Evolutionary conservation across 805 yeast genomes (phyloP).

Genomic region (Lachancea nothofagi): DNA sequence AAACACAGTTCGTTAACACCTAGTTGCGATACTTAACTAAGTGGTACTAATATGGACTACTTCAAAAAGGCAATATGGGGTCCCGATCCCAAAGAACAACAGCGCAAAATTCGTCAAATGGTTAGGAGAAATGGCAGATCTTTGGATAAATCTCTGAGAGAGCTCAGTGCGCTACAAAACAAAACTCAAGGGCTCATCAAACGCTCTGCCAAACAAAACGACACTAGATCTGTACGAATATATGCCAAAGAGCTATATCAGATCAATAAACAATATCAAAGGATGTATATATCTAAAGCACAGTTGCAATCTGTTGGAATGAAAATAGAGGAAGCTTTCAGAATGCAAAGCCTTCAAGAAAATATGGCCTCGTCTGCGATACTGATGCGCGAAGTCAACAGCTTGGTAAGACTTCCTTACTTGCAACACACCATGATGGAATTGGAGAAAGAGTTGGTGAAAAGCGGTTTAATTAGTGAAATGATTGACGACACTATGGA

Average conservation of each 20-base stretch:
- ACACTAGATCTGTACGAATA: conserved; percentile 63
- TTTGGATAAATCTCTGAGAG: conserved; percentile 57
- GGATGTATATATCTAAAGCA: conserved; percentile 76
- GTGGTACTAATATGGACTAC: conserved; percentile 55
- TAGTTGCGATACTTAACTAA: neutral
- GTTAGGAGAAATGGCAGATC: conserved; percentile 82
- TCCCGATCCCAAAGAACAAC: conserved; percentile 90
- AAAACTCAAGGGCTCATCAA: conserved; percentile 76
- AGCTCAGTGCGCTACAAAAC: conserved; percentile 60
- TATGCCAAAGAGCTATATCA: conserved; percentile 80
- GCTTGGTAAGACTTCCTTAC: conserved; percentile 71
- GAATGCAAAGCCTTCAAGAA: conserved; percentile 73
- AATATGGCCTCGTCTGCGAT: conserved; percentile 72
- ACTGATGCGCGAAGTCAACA: conserved; percentile 85
- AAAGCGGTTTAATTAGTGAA: conserved; percentile 82
- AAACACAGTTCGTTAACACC: too few species aligned
- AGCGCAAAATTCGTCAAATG: conserved; percentile 66
- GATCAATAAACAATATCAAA: conserved; percentile 64
- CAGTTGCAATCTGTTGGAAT: conserved; percentile 78
- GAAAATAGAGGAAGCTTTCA: conserved; percentile 90
- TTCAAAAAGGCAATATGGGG: conserved; percentile 89
- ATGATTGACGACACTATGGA: conserved; percentile 93
- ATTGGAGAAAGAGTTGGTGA: conserved; percentile 78
- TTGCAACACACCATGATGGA: conserved; percentile 78
- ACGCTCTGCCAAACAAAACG: conserved; percentile 70